Percentiles rank a stretch among this genome's conserved stretches.
These are phyloP conservation scores for Wickerhamomyces sp. DNA, from an alignment of 1,139 yeast genomes.

Conservation along the genomic window DNA sequence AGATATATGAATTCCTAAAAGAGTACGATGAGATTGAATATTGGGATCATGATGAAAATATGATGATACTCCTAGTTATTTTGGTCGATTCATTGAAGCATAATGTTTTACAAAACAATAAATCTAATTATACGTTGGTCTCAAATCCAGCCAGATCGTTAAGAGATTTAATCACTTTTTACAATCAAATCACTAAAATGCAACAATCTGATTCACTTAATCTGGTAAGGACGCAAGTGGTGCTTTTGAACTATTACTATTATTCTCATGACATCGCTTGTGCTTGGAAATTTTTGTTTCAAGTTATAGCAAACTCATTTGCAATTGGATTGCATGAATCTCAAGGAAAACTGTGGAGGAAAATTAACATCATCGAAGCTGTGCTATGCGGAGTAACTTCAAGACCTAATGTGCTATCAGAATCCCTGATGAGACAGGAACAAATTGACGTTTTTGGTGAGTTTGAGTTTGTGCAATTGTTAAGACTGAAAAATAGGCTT, in stretches of 20 bases:
- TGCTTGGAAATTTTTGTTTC: slow-evolving; percentile 20
- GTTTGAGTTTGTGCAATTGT: slow-evolving; percentile 12
- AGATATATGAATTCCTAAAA: slow-evolving; percentile 11
- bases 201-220: slow-evolving; percentile 14
- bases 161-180: slow-evolving; percentile 8
- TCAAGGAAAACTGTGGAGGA: slow-evolving; percentile 19
- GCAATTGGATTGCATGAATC: slow-evolving; percentile 15
- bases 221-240: slow-evolving; percentile 16
- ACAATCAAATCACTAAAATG: slow-evolving; percentile 14
- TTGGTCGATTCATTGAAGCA: slow-evolving; percentile 17
- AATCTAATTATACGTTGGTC: slow-evolving; percentile 1
- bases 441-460: slow-evolving; percentile 12
- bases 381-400: slow-evolving; percentile 12
- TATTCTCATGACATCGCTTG: slow-evolving; percentile 13
- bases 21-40: slow-evolving; percentile 2
- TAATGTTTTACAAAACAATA: not conserved
- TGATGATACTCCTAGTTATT: slow-evolving; percentile 16
- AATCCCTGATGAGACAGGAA: slow-evolving; percentile 7
- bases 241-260: slow-evolving; percentile 16
- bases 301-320: slow-evolving; percentile 18
- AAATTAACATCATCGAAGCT: slow-evolving; percentile 16
- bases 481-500: slow-evolving; percentile 15
- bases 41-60: slow-evolving; percentile 17
- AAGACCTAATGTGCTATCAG: slow-evolving; percentile 16
- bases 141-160: slow-evolving; percentile 5